Evolutionary conservation across 2,329 filamentous ascomycete genomes (phyloP).

Genomic region (Penicillium sp.): DNA sequence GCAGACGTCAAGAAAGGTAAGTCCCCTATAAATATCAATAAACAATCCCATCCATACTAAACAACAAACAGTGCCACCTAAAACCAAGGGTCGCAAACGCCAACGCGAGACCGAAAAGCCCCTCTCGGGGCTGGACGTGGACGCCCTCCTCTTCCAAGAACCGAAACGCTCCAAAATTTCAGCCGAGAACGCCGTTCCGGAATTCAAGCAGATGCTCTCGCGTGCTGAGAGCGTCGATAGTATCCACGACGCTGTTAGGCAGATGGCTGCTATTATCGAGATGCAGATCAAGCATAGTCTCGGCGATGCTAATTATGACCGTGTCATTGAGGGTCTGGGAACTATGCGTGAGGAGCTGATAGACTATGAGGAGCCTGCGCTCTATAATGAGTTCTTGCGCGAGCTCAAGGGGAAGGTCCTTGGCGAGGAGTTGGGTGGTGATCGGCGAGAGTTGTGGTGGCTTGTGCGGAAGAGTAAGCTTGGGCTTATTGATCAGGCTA

Average conservation of each 20-base stretch:
- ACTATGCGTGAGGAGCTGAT: conserved; percentile 74
- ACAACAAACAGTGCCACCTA: conserved; percentile 63
- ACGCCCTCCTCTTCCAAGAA: conserved; percentile 65
- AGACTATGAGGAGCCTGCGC: conserved; percentile 65
- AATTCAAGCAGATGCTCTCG: conserved; percentile 76
- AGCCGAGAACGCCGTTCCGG: conserved; percentile 73
- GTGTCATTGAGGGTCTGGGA: conserved; percentile 68
- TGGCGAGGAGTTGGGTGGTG: conserved; percentile 65
- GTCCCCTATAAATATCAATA: neutral
- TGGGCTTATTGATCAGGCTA: conserved; percentile 64
- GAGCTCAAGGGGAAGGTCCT: conserved; percentile 68
- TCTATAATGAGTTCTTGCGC: conserved; percentile 70
- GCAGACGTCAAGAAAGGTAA: conserved; percentile 78
- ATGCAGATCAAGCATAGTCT: conserved; percentile 66
- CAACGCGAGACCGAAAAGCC: conserved; percentile 69
- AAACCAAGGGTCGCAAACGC: conserved; percentile 66
- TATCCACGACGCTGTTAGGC: conserved; percentile 63
- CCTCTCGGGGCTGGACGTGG: conserved; percentile 82
- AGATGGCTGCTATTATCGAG: conserved; percentile 68
- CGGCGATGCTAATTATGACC: conserved; percentile 67
- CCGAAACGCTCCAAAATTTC: conserved; percentile 51
- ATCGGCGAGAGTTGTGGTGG: conserved; percentile 79
- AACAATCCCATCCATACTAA: conserved; percentile 20
- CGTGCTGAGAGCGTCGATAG: conserved; percentile 55
- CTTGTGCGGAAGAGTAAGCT: conserved; percentile 61